Evolutionary conservation across 257 asterid genomes (phyloP), one percentile per base, ranked within the genome.

Genomic region (Verbena officinalis): DNA sequence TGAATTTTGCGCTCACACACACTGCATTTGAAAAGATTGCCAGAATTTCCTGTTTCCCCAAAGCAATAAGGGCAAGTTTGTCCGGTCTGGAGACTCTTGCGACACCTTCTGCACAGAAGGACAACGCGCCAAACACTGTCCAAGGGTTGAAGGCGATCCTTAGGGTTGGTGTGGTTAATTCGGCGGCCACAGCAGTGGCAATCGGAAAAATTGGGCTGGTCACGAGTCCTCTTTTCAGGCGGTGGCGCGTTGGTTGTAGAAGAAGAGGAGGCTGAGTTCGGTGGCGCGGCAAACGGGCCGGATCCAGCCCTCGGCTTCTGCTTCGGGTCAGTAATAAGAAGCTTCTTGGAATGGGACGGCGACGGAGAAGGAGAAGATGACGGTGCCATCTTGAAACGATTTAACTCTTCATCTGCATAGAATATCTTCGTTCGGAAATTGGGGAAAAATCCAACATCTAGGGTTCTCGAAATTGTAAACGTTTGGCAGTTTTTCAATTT

Each of bases 71-170:
- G 54, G 78, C 99, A 90, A 12, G 78, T 59, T 31, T 75, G 70
- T 38, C 89, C 88, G 24, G 81, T 74, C 46, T 36, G 69, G 22
- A 89, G 62, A 56, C 40, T 49, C 59, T 76, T 72, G 67, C 75
- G 75, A 72, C 99, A 93, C 38, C 70, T 81, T 40, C 68, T 77
- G 70, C 99, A 93, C 59, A 90, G 78, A 40, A 93, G 96, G 34
- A 88, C 90, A 57, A 93, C 77, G 42, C 99, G 86, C 99, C 99
- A 93, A 71, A 81, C 70, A 66, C 99, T 93, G 62, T 78, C 80
- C 72, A 93, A 59, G 33, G 84, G 81, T 54, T 66, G 96, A 45
- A 93, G 92, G 60, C 95, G 88, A 31, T 83, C 95, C 59, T 73
- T 78, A 15, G 97, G 95, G 77, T 84, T 85, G 14, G 85, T 70